Conservation (phyloP, 345 rosid species). For the Schrenkiella parvula region DNA sequence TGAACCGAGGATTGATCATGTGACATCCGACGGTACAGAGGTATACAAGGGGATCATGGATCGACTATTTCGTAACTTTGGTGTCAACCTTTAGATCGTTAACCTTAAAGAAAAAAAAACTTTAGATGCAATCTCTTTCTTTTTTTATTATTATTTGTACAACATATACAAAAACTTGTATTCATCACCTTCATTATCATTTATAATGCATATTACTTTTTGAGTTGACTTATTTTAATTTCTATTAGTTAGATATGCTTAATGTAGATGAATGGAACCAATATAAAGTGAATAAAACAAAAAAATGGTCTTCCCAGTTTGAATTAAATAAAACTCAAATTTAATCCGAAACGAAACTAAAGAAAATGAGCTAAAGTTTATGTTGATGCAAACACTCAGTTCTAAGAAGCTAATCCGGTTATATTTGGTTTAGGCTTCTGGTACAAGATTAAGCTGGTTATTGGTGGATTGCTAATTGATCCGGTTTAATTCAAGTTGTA, state of each 20-base stretch:
- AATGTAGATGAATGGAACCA: background rate
- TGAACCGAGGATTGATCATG: background rate
- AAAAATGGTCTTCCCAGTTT: too few species aligned
- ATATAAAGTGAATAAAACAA: too few species aligned
- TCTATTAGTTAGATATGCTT: background rate
- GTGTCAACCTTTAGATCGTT: background rate
- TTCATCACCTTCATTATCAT: background rate
- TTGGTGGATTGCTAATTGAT: too few species aligned
- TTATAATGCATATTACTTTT: background rate
- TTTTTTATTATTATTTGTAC: too few species aligned
- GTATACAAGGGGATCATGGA: conserved; percentile 4
- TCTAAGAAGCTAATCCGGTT: too few species aligned
- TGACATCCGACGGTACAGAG: background rate
- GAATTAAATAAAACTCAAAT: too few species aligned
- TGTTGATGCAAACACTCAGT: too few species aligned
- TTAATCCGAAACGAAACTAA: too few species aligned
- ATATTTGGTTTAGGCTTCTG: too few species aligned
- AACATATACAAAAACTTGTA: background rate
- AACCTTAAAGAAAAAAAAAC: background rate
- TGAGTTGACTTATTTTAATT: background rate
- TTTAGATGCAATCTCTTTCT: background rate
- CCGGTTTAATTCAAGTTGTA: too few species aligned
- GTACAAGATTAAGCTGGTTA: too few species aligned
- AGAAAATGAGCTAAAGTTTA: background rate
- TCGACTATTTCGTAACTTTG: background rate